A percentile compares a stretch with the other conserved stretches of the same genome.
These are phyloP conservation scores for Cicer bijugum DNA, from an alignment of 306 rosid genomes.

Conservation along the genomic window DNA sequence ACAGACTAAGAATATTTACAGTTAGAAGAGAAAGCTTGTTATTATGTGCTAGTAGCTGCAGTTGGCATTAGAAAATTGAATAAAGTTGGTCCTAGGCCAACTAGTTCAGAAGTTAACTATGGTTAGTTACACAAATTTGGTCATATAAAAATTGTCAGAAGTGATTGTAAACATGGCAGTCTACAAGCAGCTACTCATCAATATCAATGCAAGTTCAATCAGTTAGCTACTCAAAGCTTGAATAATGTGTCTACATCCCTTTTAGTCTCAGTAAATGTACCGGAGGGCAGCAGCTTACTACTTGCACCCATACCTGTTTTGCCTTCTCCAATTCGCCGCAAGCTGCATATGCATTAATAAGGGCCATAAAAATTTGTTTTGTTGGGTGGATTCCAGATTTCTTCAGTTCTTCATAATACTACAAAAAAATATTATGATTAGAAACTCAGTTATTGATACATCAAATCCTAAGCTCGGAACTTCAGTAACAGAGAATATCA, in stretches of 20 bases:
- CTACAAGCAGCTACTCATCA: conserved; percentile 24
- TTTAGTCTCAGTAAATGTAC: no score
- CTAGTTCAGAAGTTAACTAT: conserved; percentile 15
- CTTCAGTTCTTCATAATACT: conserved; percentile 76
- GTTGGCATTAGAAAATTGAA: conserved; percentile 15
- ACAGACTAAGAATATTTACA: neutral
- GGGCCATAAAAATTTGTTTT: conserved; percentile 70
- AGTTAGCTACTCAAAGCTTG: conserved; percentile 17
- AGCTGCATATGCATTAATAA: conserved; percentile 71
- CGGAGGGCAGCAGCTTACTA: neutral
- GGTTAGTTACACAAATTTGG: neutral
- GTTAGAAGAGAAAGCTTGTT: conserved; percentile 3
- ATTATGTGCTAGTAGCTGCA: conserved; percentile 1
- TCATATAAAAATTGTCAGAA: conserved; percentile 7
- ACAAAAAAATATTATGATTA: conserved; percentile 49
- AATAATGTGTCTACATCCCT: neutral
- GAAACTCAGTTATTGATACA: conserved; percentile 40
- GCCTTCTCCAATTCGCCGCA: conserved; percentile 84
- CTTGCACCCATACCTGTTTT: conserved; percentile 67
- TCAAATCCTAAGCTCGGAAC: conserved; percentile 26
- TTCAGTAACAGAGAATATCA: conserved; percentile 21
- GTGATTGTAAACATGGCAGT: conserved; percentile 19
- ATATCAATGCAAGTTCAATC: conserved; percentile 13
- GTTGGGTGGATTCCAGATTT: conserved; percentile 45
- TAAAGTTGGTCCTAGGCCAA: neutral